phyloP scores from a whole-genome alignment of 345 rosid species.

The Carallia pectinifolia region DNA sequence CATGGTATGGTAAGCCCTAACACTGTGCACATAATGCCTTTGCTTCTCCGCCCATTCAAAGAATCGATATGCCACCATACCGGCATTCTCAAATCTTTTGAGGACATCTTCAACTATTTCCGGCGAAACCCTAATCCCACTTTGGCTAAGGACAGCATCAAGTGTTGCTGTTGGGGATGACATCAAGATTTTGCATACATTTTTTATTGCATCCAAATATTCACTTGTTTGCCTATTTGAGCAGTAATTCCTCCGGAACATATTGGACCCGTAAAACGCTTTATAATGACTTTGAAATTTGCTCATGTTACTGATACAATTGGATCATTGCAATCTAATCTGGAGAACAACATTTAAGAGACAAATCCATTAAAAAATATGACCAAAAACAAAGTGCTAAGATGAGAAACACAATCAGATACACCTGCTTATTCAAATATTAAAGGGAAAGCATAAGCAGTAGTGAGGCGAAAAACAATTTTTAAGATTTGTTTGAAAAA shows the following conservation, averaged over 20 bases:
- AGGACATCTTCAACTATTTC: constrained; percentile 71
- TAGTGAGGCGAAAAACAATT: too few relatives aligned
- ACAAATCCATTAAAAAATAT: background rate
- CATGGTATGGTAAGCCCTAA: constrained; percentile 67
- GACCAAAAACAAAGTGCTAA: too few relatives aligned
- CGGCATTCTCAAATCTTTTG: constrained; percentile 72
- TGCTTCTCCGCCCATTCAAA: constrained; percentile 97
- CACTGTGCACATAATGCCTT: constrained; percentile 57
- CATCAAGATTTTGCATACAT: constrained; percentile 62
- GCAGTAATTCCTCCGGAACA: constrained; percentile 7
- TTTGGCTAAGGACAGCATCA: constrained; percentile 70
- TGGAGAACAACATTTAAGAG: background rate
- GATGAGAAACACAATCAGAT: too few relatives aligned
- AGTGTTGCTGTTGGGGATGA: constrained; percentile 56
- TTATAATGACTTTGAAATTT: constrained; percentile 1
- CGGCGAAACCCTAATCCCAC: constrained; percentile 22
- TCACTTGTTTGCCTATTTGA: constrained; percentile 40
- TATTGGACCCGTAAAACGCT: constrained; percentile 22
- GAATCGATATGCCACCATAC: constrained; percentile 74
- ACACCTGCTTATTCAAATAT: too few relatives aligned
- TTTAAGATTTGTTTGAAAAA: too few relatives aligned
- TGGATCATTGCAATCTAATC: background rate
- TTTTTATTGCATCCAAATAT: constrained; percentile 32
- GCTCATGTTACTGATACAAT: background rate
- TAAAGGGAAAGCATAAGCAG: too few relatives aligned